Evolutionary conservation across 1,139 yeast species (phyloP), one percentile per base, ranked within the genome.

Genomic region (Sugiyamaella castrensis): DNA sequence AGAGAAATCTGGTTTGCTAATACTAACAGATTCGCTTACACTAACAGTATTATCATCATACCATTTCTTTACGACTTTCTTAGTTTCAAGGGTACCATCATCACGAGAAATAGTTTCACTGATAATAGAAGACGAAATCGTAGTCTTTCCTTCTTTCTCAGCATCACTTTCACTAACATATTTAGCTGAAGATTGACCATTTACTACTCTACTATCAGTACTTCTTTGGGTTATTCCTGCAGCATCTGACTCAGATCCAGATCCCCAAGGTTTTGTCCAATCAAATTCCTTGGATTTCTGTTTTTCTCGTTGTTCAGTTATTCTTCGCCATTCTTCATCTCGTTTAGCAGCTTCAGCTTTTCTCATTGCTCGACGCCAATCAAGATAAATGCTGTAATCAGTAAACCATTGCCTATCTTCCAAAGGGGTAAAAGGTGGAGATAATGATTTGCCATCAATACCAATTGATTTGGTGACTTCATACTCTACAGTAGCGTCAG

Each of bases 11-110:
- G 33, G 27, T 8, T 33, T 26, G 19, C 40, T 50, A 16, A 30
- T 40, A 28, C 51, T 51, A 12, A 53, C 50, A 19, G 60, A 58
- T 51, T 70, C 69, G 29, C 79, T 57, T 29, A 63, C 53, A 26
- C 62, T 55, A 40, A 65, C 76, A 4, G 85, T 76, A 7, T 95
- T 95, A 63, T 88, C 95, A 36, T 70, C 74, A 62, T 71, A 87
- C 57, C 73, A 75, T 55, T 82, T 80, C 55, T 74, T 74, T 24
- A 69, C 67, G 54, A 80, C 79, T 26, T 76, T 75, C 58, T 75
- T 69, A 53, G 79, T 78, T 47, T 83, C 79, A 43, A 75, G 71
- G 19, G 79, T 76, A 13, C 84, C 81, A 40, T 82, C 80, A 9
- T 75, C 73, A 51, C 75, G 67, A 8, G 66, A 55, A 33, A 57